phyloP scores from a whole-genome alignment of 116 monocot species.

The Dioscorea cayenensis region DNA sequence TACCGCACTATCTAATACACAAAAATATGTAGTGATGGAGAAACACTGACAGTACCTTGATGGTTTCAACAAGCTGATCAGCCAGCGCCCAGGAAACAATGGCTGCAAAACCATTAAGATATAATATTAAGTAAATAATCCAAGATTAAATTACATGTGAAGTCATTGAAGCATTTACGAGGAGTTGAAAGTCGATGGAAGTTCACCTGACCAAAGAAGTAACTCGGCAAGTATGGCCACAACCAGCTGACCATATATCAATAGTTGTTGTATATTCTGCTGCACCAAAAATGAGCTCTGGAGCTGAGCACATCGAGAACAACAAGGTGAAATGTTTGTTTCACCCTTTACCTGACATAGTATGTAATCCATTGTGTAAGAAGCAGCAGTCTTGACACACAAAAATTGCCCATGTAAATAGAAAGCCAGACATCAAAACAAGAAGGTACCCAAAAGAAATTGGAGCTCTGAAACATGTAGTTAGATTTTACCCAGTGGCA shows the following conservation, averaged over 20 bases:
- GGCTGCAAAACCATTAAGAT: conserved; percentile 31
- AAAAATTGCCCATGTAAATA: not conserved
- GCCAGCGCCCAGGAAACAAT: conserved; percentile 81
- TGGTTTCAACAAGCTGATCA: conserved; percentile 84
- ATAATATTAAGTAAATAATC: not conserved
- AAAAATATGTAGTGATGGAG: too few relatives aligned
- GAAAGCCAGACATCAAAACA: not conserved
- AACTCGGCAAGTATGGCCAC: conserved; percentile 84
- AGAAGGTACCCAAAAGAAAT: not conserved
- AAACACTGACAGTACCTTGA: too few relatives aligned
- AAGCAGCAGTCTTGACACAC: too few relatives aligned
- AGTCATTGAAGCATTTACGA: not conserved
- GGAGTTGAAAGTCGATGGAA: not conserved
- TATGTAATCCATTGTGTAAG: not conserved
- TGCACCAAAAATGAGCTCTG: conserved; percentile 91
- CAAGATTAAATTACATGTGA: not conserved
- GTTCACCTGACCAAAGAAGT: conserved; percentile 72
- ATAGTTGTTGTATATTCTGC: conserved; percentile 79
- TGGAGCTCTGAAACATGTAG: not conserved
- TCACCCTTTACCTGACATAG: conserved; percentile 64
- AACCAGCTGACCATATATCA: conserved; percentile 93
- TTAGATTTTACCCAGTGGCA: not conserved
- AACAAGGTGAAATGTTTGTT: conserved; percentile 81
- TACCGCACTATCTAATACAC: not conserved
- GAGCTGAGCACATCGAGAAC: conserved; percentile 91